These are phyloP conservation scores for Fusarium verrucosum DNA, from an alignment of 2,329 filamentous ascomycete species.

Conservation along the genomic window DNA sequence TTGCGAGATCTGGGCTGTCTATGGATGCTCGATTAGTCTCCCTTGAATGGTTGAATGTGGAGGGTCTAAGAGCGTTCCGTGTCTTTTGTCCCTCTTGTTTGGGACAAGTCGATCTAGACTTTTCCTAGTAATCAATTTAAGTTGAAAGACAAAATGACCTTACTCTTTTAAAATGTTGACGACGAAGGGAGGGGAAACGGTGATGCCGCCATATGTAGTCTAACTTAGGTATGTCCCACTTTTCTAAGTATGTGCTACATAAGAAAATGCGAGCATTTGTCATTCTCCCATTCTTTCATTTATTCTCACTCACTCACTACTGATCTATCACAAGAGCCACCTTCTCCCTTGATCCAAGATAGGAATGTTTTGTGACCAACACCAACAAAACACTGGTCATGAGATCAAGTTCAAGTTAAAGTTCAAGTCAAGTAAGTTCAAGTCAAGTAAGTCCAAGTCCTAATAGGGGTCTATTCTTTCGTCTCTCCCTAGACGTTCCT, in stretches of 20 bases:
- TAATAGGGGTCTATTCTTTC: conserved; percentile 14
- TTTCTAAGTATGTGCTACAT: conserved; percentile 28
- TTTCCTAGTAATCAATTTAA: background rate
- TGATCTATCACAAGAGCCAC: background rate
- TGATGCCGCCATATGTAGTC: conserved; percentile 40
- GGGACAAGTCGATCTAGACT: background rate
- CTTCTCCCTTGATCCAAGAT: conserved; percentile 14
- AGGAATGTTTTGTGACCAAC: conserved; percentile 32
- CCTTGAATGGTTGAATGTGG: conserved; percentile 3
- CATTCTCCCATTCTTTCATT: conserved; percentile 10
- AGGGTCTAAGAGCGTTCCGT: background rate
- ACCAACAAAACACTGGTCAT: conserved; percentile 5
- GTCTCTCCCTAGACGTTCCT: conserved; percentile 2
- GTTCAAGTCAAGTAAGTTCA: background rate
- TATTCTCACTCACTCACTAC: background rate
- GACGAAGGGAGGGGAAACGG: conserved; percentile 27
- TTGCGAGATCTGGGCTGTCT: conserved; percentile 13
- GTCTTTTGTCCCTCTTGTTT: background rate
- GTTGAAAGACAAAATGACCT: background rate
- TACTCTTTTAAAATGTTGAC: background rate
- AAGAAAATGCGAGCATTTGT: conserved; percentile 24
- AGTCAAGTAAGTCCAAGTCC: background rate
- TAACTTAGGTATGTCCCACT: conserved; percentile 41
- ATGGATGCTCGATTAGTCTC: conserved; percentile 7
- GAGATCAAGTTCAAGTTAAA: background rate